A percentile compares a stretch with the other conserved stretches of the same genome.
Evolutionary conservation across 2,329 filamentous ascomycete species (phyloP).

Genomic region (Calycina marina): DNA sequence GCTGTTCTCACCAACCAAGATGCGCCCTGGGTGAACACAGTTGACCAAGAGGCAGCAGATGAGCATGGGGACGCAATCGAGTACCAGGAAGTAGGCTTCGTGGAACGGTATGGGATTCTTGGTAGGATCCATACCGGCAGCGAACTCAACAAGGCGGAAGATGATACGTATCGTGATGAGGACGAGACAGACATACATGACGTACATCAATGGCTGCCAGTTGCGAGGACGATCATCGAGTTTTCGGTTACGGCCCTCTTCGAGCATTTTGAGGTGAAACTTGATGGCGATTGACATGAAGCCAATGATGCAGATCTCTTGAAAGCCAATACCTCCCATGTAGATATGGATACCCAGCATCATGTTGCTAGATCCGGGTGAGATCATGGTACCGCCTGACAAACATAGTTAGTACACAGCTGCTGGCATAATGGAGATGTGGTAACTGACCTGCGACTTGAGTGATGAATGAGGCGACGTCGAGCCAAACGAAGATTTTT

Average conservation of each 20-base stretch:
- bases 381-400: slow-evolving; percentile 23
- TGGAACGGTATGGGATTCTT: slow-evolving; percentile 34
- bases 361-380: slow-evolving; percentile 19
- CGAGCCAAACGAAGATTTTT: slow-evolving; percentile 32
- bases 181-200: slow-evolving; percentile 26
- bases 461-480: slow-evolving; percentile 32
- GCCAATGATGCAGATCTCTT: slow-evolving; percentile 34
- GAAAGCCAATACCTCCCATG: slow-evolving; percentile 37
- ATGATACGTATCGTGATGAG: slow-evolving; percentile 40
- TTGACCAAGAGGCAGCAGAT: slow-evolving; percentile 29
- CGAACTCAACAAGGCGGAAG: slow-evolving; percentile 44
- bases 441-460: slow-evolving; percentile 24
- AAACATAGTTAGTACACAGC: neutral
- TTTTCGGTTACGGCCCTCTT: slow-evolving; percentile 20
- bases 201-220: slow-evolving; percentile 21
- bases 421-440: neutral
- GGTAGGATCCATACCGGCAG: slow-evolving; percentile 26
- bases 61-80: slow-evolving; percentile 42
- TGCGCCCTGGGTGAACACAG: slow-evolving; percentile 31
- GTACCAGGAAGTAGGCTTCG: slow-evolving; percentile 35
- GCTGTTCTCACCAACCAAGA: slow-evolving; percentile 30
- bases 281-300: slow-evolving; percentile 28
- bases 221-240: slow-evolving; percentile 20
- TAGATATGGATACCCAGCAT: slow-evolving; percentile 30
- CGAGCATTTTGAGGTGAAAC: slow-evolving; percentile 25